These are phyloP conservation scores for Nakazawaea holstii DNA, from an alignment of 805 yeast species.

Conservation along the genomic window DNA sequence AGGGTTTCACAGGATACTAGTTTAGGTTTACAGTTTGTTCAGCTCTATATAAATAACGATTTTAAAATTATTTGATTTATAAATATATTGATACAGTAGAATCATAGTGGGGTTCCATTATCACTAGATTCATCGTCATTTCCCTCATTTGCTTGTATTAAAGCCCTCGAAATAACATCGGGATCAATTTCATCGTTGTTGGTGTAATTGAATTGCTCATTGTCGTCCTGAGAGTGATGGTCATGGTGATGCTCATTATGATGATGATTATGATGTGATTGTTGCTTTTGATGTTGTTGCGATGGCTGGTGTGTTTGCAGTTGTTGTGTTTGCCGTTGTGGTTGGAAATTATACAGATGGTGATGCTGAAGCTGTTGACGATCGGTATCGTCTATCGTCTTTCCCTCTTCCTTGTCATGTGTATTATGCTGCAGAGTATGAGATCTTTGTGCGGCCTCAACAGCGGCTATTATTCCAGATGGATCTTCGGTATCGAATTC, in stretches of 20 bases:
- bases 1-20: no score
- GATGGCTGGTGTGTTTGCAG: slow-evolving; percentile 2
- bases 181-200: slow-evolving; percentile 49
- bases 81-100: neutral
- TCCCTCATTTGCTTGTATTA: slow-evolving; percentile 52
- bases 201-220: slow-evolving; percentile 1
- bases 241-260: slow-evolving; percentile 17
- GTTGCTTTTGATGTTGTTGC: slow-evolving; percentile 13
- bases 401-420: slow-evolving; percentile 1
- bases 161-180: slow-evolving; percentile 59
- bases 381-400: neutral
- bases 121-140: slow-evolving; percentile 15
- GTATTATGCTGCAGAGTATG: slow-evolving; percentile 8
- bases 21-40: no score
- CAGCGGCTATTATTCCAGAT: slow-evolving; percentile 52
- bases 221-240: slow-evolving; percentile 10
- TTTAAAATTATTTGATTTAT: no score
- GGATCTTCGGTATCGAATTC: slow-evolving; percentile 34
- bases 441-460: slow-evolving; percentile 47
- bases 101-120: neutral
- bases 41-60: no score
- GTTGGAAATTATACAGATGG: slow-evolving; percentile 4
- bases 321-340: neutral
- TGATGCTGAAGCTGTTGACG: slow-evolving; percentile 6
- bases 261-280: slow-evolving; percentile 4